These are phyloP conservation scores for Endocarpon pusillum DNA, from an alignment of 495 filamentous ascomycete species.

Conservation along the genomic window DNA sequence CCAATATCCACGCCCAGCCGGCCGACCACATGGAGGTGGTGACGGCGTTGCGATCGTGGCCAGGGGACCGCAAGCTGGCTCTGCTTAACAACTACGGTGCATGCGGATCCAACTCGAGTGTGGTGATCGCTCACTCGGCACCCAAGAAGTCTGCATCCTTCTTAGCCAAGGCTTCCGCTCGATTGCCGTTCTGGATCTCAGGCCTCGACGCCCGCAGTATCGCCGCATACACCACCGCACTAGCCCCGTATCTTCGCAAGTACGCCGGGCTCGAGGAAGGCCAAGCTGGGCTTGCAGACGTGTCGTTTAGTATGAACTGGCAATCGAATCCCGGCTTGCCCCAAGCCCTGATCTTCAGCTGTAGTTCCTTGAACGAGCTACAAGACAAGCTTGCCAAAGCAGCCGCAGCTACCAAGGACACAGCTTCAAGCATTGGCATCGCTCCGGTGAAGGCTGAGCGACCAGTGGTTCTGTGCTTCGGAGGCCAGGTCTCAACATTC, in stretches of 20 bases:
- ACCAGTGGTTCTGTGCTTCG: slow-evolving; percentile 35
- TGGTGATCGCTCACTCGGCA: neutral
- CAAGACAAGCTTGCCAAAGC: slow-evolving; percentile 11
- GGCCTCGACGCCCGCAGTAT: slow-evolving; percentile 2
- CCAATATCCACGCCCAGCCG: slow-evolving; percentile 12
- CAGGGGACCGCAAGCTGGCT: slow-evolving; percentile 11
- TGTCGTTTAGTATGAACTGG: slow-evolving; percentile 23
- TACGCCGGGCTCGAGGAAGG: neutral
- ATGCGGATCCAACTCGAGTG: slow-evolving; percentile 15
- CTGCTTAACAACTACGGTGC: slow-evolving; percentile 25
- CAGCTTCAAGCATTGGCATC: slow-evolving; percentile 1
- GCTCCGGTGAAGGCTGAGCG: neutral
- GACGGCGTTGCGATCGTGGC: slow-evolving; percentile 12
- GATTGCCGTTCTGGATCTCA: slow-evolving; percentile 7
- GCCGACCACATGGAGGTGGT: slow-evolving; percentile 18
- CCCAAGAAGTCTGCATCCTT: neutral
- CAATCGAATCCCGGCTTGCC: slow-evolving; percentile 20
- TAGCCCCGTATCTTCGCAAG: neutral
- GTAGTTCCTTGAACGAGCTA: slow-evolving; percentile 16
- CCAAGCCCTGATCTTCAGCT: slow-evolving; percentile 16
- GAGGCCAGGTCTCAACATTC: slow-evolving; percentile 30
- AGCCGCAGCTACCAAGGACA: neutral
- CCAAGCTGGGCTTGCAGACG: slow-evolving; percentile 11
- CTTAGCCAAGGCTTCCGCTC: neutral
- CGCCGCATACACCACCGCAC: neutral